Conservation (phyloP, 2,329 filamentous ascomycete species). For the Alternaria tenuissima region DNA sequence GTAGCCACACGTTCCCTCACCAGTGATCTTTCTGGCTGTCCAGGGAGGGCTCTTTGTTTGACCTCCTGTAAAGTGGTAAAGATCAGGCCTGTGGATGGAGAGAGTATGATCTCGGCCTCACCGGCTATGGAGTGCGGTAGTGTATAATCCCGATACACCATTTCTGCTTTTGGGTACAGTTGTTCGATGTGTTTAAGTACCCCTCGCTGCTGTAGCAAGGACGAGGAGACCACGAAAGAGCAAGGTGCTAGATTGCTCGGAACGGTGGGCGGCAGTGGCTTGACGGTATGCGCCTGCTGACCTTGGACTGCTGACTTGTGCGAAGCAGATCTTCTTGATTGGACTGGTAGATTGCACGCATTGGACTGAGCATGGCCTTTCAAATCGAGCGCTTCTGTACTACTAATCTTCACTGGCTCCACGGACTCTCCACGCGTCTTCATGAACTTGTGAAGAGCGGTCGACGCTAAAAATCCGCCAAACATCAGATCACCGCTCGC, state of each 20-base stretch:
- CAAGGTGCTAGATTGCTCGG: conserved; percentile 33
- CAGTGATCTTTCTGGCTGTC: conserved; percentile 52
- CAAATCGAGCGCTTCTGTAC: background rate
- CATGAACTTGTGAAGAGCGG: conserved; percentile 62
- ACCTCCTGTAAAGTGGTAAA: conserved; percentile 75
- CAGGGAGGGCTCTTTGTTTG: conserved; percentile 75
- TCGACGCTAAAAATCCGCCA: conserved; percentile 52
- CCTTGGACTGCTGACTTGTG: background rate
- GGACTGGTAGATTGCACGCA: background rate
- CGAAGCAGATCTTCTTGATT: background rate
- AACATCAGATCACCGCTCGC: conserved; percentile 40
- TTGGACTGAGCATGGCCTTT: too few relatives aligned
- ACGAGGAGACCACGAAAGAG: conserved; percentile 63
- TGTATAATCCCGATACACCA: conserved; percentile 69
- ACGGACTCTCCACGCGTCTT: conserved; percentile 52
- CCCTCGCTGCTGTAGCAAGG: conserved; percentile 54
- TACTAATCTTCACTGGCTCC: background rate
- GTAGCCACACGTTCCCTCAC: conserved; percentile 64
- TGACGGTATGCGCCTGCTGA: background rate
- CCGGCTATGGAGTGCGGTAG: conserved; percentile 37
- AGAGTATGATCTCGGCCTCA: conserved; percentile 78
- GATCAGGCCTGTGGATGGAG: conserved; percentile 73
- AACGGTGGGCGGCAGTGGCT: conserved; percentile 19
- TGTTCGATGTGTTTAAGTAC: conserved; percentile 62
- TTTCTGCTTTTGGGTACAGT: conserved; percentile 58